Conservation (phyloP, 768 basidiomycete species). For the Mrakia hoshinonis region DNA sequence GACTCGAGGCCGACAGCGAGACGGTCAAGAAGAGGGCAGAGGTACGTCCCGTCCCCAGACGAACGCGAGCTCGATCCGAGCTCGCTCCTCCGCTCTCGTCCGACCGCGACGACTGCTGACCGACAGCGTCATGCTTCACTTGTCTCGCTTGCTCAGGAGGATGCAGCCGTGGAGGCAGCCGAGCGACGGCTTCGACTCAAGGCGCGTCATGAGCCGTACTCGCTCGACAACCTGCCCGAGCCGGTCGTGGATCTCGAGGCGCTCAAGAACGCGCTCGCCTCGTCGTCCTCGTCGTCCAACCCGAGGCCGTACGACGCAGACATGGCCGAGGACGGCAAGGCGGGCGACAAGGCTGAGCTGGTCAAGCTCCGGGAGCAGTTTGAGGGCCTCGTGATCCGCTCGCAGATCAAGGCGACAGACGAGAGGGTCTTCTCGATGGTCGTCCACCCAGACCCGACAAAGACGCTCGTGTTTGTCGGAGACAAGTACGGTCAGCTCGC, state of each 20-base stretch:
- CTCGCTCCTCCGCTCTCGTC: neutral
- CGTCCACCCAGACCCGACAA: constrained; percentile 40
- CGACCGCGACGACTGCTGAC: neutral
- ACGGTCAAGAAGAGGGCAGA: neutral
- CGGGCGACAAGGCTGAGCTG: neutral
- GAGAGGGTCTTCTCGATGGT: constrained; percentile 44
- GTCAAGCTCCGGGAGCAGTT: constrained; percentile 34
- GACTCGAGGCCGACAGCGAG: constrained; percentile 24
- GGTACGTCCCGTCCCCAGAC: neutral
- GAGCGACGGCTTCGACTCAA: neutral
- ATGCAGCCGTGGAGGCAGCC: neutral
- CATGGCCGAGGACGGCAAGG: neutral
- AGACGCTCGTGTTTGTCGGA: constrained; percentile 41
- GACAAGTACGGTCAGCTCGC: constrained; percentile 41
- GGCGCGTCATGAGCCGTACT: constrained; percentile 23
- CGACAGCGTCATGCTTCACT: no score
- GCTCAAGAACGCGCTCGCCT: constrained; percentile 3
- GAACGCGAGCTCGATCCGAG: neutral
- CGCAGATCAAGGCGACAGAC: constrained; percentile 38
- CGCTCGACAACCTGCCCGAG: constrained; percentile 23
- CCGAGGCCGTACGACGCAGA: neutral
- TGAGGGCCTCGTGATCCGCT: constrained; percentile 34
- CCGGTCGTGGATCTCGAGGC: constrained; percentile 11
- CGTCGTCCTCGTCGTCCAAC: neutral
- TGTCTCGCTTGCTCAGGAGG: no score